These are phyloP conservation scores for Globisporangium ultimum DNA, from an alignment of 352 stramenopile species.

Conservation along the genomic window DNA sequence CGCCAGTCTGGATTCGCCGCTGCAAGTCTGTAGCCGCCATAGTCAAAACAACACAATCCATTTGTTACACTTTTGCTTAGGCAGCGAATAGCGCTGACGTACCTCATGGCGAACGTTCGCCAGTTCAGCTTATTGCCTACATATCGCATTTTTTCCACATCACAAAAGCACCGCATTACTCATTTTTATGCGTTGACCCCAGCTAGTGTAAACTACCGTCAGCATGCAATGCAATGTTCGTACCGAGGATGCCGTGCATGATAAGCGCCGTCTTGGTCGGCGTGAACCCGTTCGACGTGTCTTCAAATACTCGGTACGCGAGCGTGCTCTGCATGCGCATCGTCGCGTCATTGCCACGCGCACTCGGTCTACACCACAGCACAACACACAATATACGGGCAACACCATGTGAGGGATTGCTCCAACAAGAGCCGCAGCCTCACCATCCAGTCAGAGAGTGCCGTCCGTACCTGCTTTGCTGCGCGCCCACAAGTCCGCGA, in stretches of 20 bases:
- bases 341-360: neutral
- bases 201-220: too few species aligned
- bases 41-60: too few species aligned
- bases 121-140: conserved; percentile 84
- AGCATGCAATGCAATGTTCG: neutral
- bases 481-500: too few species aligned
- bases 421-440: too few species aligned
- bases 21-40: conserved; percentile 32
- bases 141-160: neutral
- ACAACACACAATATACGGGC: too few species aligned
- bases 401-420: too few species aligned
- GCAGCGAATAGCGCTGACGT: neutral
- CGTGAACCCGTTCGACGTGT: conserved; percentile 21
- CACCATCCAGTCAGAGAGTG: too few species aligned
- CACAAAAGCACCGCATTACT: neutral
- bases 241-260: conserved; percentile 83
- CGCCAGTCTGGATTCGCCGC: conserved; percentile 61
- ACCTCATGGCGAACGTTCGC: conserved; percentile 78
- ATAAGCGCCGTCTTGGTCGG: conserved; percentile 71
- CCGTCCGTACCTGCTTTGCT: too few species aligned
- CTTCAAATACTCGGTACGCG: conserved; percentile 63
- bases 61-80: too few species aligned
- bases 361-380: too few species aligned
- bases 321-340: conserved; percentile 44
- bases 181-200: neutral